Evolutionary conservation across 2,329 filamentous ascomycete genomes (phyloP).

Genomic region (Penicillium frequentans): DNA sequence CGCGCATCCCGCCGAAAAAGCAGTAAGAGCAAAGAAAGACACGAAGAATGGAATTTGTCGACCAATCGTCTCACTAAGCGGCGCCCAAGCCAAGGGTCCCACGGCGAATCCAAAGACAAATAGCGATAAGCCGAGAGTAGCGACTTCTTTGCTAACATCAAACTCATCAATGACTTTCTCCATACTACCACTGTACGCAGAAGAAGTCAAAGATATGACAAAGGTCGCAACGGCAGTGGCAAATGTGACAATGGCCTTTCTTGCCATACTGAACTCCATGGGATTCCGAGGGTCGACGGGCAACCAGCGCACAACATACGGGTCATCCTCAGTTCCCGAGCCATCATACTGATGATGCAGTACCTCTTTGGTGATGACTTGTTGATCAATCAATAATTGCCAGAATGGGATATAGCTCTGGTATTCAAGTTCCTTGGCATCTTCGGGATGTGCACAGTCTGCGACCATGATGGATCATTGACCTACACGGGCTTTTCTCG

Average conservation of each 20-base stretch:
- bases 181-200: constrained; percentile 43
- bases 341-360: background rate
- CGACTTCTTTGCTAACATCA: background rate
- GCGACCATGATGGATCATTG: background rate
- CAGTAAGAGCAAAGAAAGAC: constrained; percentile 42
- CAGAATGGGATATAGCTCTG: background rate
- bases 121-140: background rate
- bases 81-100: constrained; percentile 38
- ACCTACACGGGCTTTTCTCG: background rate
- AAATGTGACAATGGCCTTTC: constrained; percentile 44
- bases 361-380: background rate
- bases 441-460: background rate
- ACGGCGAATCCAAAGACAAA: constrained; percentile 42
- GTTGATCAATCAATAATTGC: background rate
- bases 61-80: constrained; percentile 22
- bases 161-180: constrained; percentile 17
- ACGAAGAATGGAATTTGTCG: constrained; percentile 17
- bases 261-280: constrained; percentile 31
- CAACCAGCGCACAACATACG: constrained; percentile 44
- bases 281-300: constrained; percentile 45
- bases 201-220: constrained; percentile 45
- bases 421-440: background rate
- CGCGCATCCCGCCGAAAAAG: constrained; percentile 59
- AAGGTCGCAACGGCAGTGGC: constrained; percentile 41
- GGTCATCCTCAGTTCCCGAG: background rate